phyloP scores from a whole-genome alignment of 345 rosid species.

The Excoecaria cochinchinensis region DNA sequence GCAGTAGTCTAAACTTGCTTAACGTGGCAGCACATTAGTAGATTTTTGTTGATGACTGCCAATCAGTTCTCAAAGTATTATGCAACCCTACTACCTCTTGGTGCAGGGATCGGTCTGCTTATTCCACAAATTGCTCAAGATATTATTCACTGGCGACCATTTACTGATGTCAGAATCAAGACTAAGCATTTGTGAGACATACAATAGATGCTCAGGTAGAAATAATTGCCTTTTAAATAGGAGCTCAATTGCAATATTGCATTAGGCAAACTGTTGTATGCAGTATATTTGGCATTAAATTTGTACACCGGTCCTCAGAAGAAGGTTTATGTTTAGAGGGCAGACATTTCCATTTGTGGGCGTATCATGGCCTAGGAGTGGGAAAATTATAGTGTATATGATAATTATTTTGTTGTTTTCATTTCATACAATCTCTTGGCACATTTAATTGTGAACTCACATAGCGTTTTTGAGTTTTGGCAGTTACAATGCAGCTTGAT shows the following conservation, averaged over 20 bases:
- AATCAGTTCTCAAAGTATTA: not conserved
- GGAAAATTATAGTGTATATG: too few relatives aligned
- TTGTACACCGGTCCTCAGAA: not conserved
- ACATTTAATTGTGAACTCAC: not conserved
- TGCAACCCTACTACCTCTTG: not conserved
- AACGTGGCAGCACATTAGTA: not conserved
- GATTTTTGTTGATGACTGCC: not conserved
- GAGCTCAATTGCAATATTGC: not conserved
- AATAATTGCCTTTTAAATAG: not conserved
- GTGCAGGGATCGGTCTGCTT: constrained; percentile 43
- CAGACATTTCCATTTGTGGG: not conserved
- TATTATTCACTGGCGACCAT: constrained; percentile 44
- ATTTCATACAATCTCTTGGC: not conserved
- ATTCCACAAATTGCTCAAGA: constrained; percentile 30
- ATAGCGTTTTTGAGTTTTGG: constrained; percentile 1
- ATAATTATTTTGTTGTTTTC: not conserved
- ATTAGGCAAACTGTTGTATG: not conserved
- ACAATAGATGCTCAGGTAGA: constrained; percentile 34
- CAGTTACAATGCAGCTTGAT: constrained; percentile 38
- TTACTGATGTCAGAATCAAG: constrained; percentile 29
- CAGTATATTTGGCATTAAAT: not conserved
- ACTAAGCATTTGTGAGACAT: constrained; percentile 31
- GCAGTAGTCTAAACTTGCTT: not conserved
- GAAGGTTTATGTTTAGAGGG: not conserved
- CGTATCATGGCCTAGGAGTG: not conserved